Evolutionary conservation across 2,329 filamentous ascomycete genomes (phyloP), one percentile per base, ranked within the genome.

Genomic region (Pseudonectria buxi): DNA sequence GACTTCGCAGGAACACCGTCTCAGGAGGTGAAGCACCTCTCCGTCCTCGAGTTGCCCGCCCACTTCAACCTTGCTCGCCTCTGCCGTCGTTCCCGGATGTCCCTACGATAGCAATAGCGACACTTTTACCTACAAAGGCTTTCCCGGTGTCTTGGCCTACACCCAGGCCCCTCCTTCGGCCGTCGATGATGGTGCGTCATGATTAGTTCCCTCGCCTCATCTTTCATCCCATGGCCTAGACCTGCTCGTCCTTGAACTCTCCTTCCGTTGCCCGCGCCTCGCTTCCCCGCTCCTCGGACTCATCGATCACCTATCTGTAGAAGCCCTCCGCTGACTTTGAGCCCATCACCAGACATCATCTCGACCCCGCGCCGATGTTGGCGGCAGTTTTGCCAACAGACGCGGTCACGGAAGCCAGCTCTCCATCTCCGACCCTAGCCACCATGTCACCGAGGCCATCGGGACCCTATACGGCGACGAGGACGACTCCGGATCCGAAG

Each of bases 391-490:
- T 61, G 63, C 71, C 49, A 73, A 61, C 58, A 72, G 73, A 59
- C 74, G 74, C 54, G 74, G 74, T 47, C 74, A 78, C 59, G 62
- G 61, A 41, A 73, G 63, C 54, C 72, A 77, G 52, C 65, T 78
- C 33, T 79, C 75, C 37, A 78, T 94, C 59, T 92, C 85, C 61
- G 88, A 95, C 64, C 84, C 89, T 42, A 87, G 76, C 64, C 87
- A 95, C 65, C 89, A 95, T 75, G 86, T 95, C 58, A 95, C 88
- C 37, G 89, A 95, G 62, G 84, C 87, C 40, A 94, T 95, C 62
- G 86, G 86, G 34, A 88, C 88, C 52, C 76, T 94, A 63, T 95
- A 95, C 63, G 86, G 84, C 53, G 83, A 86, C 55, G 76, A 78
- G 54, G 77, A 81, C 48, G 76, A 86, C 49, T 76, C 63, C 3